Percentiles rank a stretch among this genome's conserved stretches.
Evolutionary conservation across 352 stramenopile species (phyloP).

Genomic region (Hyaloperonospora arabidopsidis): DNA sequence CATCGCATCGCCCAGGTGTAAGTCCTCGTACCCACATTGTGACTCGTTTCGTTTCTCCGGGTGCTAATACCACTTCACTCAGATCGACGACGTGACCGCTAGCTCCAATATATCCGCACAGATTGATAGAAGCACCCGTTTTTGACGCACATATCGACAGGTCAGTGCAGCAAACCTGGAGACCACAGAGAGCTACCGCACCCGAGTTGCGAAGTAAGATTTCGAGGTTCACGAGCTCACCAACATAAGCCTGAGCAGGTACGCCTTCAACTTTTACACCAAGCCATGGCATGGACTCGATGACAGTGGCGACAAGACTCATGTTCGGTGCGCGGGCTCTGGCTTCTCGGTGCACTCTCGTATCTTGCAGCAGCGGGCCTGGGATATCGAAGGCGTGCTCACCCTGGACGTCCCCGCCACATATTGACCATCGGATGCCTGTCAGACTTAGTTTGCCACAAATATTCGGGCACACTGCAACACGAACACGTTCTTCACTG

Average conservation of each 20-base stretch:
- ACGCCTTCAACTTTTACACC: constrained; percentile 52
- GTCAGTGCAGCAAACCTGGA: constrained; percentile 65
- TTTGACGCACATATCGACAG: constrained; percentile 45
- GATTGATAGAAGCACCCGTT: constrained; percentile 15
- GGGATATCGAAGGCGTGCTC: constrained; percentile 79
- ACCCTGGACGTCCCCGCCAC: constrained; percentile 66
- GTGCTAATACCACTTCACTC: constrained; percentile 35
- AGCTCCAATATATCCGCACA: constrained; percentile 50
- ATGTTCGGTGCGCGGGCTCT: constrained; percentile 67
- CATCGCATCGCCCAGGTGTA: constrained; percentile 33
- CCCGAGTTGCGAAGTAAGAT: constrained; percentile 53
- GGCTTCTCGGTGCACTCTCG: constrained; percentile 59
- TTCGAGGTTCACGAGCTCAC: constrained; percentile 54
- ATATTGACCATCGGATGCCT: constrained; percentile 80
- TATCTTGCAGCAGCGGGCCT: constrained; percentile 74
- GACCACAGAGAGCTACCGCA: constrained; percentile 34
- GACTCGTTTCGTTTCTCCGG: constrained; percentile 44
- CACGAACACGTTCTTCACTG: constrained; percentile 64
- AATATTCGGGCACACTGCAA: constrained; percentile 53
- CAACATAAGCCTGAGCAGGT: constrained; percentile 40
- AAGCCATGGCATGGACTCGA: constrained; percentile 74
- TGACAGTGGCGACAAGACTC: constrained; percentile 64
- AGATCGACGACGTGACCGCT: constrained; percentile 64
- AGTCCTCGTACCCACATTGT: constrained; percentile 45
- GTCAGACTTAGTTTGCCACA: constrained; percentile 53